Percentiles rank a stretch among this genome's conserved stretches.
Conservation (phyloP, 768 basidiomycete species). For the Boletus rufocinnamomeus region DNA sequence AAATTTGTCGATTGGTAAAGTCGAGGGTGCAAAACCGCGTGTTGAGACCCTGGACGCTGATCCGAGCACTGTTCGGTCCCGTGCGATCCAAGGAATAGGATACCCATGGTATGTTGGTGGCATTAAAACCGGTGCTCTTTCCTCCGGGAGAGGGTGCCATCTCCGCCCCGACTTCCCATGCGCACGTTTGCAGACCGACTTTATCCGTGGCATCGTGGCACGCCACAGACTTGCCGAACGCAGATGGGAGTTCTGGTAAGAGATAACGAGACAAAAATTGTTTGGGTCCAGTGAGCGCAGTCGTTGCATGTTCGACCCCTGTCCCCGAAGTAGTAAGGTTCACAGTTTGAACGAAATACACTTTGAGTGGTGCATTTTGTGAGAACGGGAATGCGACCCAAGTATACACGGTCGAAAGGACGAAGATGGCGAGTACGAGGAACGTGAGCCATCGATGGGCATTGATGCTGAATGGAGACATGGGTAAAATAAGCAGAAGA, state of each 20-base stretch:
- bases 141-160: constrained; percentile 43
- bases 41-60: constrained; percentile 56
- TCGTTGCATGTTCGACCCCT: constrained; percentile 37
- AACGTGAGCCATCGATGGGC: constrained; percentile 42
- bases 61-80: constrained; percentile 45
- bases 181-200: constrained; percentile 48
- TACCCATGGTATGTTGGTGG: too few species aligned
- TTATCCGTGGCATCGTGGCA: constrained; percentile 32
- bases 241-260: constrained; percentile 54
- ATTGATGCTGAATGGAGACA: constrained; percentile 65
- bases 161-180: constrained; percentile 44
- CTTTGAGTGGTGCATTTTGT: constrained; percentile 58
- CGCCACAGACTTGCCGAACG: constrained; percentile 37
- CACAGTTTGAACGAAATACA: constrained; percentile 69
- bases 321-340: constrained; percentile 39
- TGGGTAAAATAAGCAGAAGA: constrained; percentile 54
- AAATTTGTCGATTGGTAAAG: constrained; percentile 51
- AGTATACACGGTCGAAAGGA: constrained; percentile 45
- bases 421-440: constrained; percentile 42
- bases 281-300: constrained; percentile 47
- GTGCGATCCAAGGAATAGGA: constrained; percentile 42
- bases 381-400: constrained; percentile 64
- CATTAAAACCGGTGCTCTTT: neutral
- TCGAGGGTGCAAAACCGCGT: constrained; percentile 65
- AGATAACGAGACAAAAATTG: constrained; percentile 46